phyloP scores from a whole-genome alignment of 148 eudicot species.

The Fallopia convolvulus region DNA sequence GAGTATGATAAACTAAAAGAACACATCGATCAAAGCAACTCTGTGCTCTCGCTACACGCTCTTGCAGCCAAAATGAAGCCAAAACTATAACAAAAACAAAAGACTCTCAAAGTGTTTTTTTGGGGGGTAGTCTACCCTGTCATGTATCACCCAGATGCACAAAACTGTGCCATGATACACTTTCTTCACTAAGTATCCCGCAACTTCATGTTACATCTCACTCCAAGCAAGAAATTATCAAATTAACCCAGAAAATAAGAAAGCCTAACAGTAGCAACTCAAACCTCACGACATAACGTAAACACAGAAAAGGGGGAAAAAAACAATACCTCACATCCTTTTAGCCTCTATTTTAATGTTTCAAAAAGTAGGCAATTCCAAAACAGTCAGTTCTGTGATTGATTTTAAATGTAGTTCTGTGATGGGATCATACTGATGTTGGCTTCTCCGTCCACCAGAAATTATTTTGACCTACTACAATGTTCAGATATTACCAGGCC shows the following conservation, averaged over 20 bases:
- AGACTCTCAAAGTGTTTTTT: not conserved
- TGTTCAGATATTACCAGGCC: conserved; percentile 10
- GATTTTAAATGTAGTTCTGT: conserved; percentile 5
- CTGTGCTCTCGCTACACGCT: conserved; percentile 5
- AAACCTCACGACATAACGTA: not conserved
- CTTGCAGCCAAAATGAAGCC: conserved; percentile 3
- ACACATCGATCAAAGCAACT: not conserved
- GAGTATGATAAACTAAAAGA: conserved; percentile 9
- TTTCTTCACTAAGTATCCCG: conserved; percentile 8
- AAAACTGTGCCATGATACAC: conserved; percentile 10
- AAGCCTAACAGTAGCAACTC: conserved; percentile 9
- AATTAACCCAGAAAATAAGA: not conserved
- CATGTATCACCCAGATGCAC: conserved; percentile 11
- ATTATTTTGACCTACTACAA: conserved; percentile 12
- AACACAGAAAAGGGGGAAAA: not conserved
- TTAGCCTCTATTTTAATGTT: conserved; percentile 3
- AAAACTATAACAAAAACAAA: conserved; percentile 7
- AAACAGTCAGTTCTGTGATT: conserved; percentile 8
- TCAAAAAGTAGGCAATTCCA: not conserved
- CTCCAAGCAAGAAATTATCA: conserved; percentile 9
- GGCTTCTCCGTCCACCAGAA: conserved; percentile 11
- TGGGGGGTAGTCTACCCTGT: conserved; percentile 8
- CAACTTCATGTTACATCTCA: conserved; percentile 8
- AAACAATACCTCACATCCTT: conserved; percentile 6
- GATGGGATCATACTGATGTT: conserved; percentile 8